Evolutionary conservation across 306 rosid genomes (phyloP).

Genomic region (Clitoria ternatea): DNA sequence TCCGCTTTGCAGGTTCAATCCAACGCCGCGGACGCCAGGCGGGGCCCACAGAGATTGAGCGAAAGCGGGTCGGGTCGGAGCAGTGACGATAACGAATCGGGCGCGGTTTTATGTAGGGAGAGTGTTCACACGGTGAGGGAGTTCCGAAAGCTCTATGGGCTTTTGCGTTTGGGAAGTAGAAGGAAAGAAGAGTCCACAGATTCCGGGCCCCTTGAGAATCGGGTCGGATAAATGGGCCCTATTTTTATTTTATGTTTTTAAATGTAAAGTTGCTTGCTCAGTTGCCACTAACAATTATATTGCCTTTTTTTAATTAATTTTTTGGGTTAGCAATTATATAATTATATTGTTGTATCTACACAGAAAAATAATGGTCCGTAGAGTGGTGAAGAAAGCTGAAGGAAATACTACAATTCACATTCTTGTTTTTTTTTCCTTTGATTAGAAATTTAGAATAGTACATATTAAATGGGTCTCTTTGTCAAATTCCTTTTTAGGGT

Average conservation of each 20-base stretch:
- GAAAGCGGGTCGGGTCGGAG: slow-evolving; percentile 53
- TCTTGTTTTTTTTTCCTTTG: neutral
- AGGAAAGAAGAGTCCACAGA: slow-evolving; percentile 48
- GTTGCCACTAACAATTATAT: slow-evolving; percentile 14
- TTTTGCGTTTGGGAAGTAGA: slow-evolving; percentile 65
- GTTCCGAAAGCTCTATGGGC: slow-evolving; percentile 76
- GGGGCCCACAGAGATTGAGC: slow-evolving; percentile 25
- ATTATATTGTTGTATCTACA: neutral
- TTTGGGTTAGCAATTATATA: neutral
- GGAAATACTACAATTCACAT: neutral
- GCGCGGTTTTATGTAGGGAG: slow-evolving; percentile 45
- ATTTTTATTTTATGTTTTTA: neutral
- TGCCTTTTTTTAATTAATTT: neutral
- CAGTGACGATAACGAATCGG: slow-evolving; percentile 35
- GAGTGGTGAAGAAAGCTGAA: neutral
- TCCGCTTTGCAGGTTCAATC: slow-evolving; percentile 73
- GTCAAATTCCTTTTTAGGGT: neutral
- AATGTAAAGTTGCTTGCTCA: slow-evolving; percentile 22
- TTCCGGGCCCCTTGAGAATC: slow-evolving; percentile 34
- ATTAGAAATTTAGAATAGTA: no score
- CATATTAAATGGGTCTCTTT: neutral
- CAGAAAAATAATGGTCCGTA: slow-evolving; percentile 1
- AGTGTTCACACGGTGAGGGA: slow-evolving; percentile 66
- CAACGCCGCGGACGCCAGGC: slow-evolving; percentile 21
- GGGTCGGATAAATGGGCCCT: slow-evolving; percentile 5